phyloP scores from a whole-genome alignment of 78 protist genomes.

The Polysphondylium violaceum region DNA sequence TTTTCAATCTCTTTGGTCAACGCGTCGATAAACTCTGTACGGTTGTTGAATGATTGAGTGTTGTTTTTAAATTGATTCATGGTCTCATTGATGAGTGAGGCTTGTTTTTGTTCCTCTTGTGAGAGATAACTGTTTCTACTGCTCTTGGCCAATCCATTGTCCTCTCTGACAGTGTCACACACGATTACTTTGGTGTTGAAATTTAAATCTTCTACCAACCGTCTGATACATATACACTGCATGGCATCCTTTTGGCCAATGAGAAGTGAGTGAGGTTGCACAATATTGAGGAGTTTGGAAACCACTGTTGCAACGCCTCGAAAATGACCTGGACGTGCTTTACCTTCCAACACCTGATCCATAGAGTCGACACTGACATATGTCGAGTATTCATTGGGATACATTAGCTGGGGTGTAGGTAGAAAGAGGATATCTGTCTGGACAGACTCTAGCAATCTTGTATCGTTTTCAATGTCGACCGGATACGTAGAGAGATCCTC shows the following conservation, averaged over 20 bases:
- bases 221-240: constrained; percentile 85
- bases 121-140: constrained; percentile 71
- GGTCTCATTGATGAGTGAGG: constrained; percentile 28
- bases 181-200: constrained; percentile 50
- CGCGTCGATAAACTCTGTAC: background rate
- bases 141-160: constrained; percentile 87
- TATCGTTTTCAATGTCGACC: constrained; percentile 54
- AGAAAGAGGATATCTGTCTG: constrained; percentile 80
- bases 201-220: constrained; percentile 75
- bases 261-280: constrained; percentile 51
- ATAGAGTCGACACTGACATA: constrained; percentile 45
- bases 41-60: background rate
- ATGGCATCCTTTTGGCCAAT: constrained; percentile 92
- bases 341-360: constrained; percentile 38
- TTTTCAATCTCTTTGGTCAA: constrained; percentile 5
- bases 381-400: constrained; percentile 57
- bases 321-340: constrained; percentile 83
- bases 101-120: constrained; percentile 39
- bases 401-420: constrained; percentile 79
- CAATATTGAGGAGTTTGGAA: constrained; percentile 84
- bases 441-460: constrained; percentile 4
- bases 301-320: constrained; percentile 92
- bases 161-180: constrained; percentile 81
- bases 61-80: background rate
- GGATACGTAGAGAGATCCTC: constrained; percentile 89